Base-by-base conservation (phyloP, 177 flowering plant species). In the Vitis hybrid region DNA sequence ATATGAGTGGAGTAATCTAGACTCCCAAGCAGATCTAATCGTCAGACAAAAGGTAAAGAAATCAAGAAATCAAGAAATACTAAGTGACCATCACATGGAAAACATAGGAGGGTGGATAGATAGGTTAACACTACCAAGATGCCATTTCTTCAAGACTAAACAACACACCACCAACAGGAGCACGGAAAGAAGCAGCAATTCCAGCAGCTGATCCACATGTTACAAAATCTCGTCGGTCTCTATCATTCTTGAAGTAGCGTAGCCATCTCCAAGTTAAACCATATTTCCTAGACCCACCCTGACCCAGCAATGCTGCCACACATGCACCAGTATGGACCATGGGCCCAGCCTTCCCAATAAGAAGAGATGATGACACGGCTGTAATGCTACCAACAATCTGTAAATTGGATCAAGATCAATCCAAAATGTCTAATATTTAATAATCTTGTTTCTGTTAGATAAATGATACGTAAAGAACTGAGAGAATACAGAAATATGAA, bases 181-280 rank as follows among this genome's bases (percentile, higher is more conserved):
- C 90, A 76, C 96, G 98, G 66, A 95, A 95, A 59, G 98, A 86
- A 72, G 94, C 93, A 71, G 98, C 94, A 69, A 95, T 88, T 59
- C 98, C 99, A 64, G 98, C 95, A 74, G 99, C 97, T 52, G 94
- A 77, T 61, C 98, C 99, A 74, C 94, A 91, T 26, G 97, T 93
- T 54, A 93, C 83, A 68, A 93, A 84, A 83, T 95, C 99, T 73
- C 97, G 79, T 59, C 92, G 80, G 68, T 95, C 99, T 74, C 94
- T 76, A 31, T 95, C 99, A 77, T 95, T 95, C 71, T 95, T 88
- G 76, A 93, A 91, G 75, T 65, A 84, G 2, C 85, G 82, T 13
- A 95, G 79, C 97, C 97, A 95, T 82, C 73, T 90, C 87, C 94
- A 90, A 29, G 93, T 91, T 63, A 90, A 79, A 31, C 83, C 71